A percentile compares a stretch with the other conserved stretches of the same genome.
Evolutionary conservation across 495 filamentous ascomycete species (phyloP).

Genomic region (Elaphomyces granulatus): DNA sequence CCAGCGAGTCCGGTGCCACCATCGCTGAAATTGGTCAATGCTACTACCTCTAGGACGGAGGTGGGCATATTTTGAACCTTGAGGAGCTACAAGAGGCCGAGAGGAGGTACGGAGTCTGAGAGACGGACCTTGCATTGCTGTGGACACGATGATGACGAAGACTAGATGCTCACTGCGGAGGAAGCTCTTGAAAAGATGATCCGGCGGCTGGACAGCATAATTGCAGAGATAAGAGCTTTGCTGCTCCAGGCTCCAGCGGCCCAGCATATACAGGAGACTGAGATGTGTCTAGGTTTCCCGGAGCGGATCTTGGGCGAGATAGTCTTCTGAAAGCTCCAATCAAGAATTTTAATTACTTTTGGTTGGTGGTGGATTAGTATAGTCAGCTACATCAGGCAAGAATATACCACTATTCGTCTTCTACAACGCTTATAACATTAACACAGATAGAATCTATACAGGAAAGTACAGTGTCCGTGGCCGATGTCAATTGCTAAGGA

Average conservation of each 20-base stretch:
- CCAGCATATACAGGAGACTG: not conserved
- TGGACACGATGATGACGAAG: slow-evolving; percentile 50
- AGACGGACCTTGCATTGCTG: too few relatives aligned
- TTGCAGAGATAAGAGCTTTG: slow-evolving; percentile 33
- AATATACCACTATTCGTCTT: too few relatives aligned
- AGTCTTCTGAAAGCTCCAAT: too few relatives aligned
- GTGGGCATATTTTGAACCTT: too few relatives aligned
- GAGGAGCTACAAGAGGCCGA: too few relatives aligned
- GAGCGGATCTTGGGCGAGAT: not conserved
- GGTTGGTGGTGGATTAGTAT: too few relatives aligned
- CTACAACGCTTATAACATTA: slow-evolving; percentile 6
- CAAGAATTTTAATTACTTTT: too few relatives aligned
- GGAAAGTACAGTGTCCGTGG: slow-evolving; percentile 68
- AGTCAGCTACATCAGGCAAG: too few relatives aligned
- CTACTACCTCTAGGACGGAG: slow-evolving; percentile 44
- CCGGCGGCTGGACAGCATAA: slow-evolving; percentile 44
- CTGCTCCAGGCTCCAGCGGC: slow-evolving; percentile 15
- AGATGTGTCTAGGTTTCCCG: not conserved
- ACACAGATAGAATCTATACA: slow-evolving; percentile 49
- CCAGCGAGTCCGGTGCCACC: slow-evolving; percentile 52
- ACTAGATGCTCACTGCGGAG: slow-evolving; percentile 46
- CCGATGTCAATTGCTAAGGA: too few relatives aligned
- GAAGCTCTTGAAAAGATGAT: slow-evolving; percentile 57
- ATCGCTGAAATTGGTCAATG: slow-evolving; percentile 69
- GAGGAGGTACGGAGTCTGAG: too few relatives aligned